Conservation (phyloP, 169 alveolate genomes). For the Eimeria tenella region DNA sequence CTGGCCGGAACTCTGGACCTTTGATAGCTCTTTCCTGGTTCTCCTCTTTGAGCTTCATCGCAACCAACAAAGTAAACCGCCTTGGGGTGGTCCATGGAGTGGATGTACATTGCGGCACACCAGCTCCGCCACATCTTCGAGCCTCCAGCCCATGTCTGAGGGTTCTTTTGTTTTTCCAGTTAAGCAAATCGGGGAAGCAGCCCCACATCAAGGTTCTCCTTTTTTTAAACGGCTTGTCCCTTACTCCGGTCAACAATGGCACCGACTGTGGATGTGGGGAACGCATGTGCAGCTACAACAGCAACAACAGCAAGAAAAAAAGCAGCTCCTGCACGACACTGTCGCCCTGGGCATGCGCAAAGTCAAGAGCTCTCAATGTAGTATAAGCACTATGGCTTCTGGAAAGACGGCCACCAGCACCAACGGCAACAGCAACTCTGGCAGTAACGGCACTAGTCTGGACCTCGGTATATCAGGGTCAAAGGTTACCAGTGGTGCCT, state of each 20-base stretch:
- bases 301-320: not conserved
- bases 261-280: conserved; percentile 38
- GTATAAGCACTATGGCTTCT: conserved; percentile 14
- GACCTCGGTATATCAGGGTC: conserved; percentile 49
- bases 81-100: too few relatives aligned
- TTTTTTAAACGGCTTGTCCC: conserved; percentile 4
- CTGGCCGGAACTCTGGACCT: too few relatives aligned
- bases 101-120: too few relatives aligned
- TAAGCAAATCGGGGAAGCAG: not conserved
- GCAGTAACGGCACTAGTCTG: conserved; percentile 22
- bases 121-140: not conserved
- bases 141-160: conserved; percentile 52
- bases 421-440: conserved; percentile 9
- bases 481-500: conserved; percentile 8
- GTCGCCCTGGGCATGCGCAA: not conserved
- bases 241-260: conserved; percentile 28
- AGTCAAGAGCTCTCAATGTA: not conserved
- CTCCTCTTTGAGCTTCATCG: too few relatives aligned
- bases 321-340: not conserved
- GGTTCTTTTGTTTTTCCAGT: conserved; percentile 7
- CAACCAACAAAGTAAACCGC: too few relatives aligned
- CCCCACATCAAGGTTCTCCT: conserved; percentile 17
- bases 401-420: not conserved
- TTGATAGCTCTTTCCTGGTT: too few relatives aligned
- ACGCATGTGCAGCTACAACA: conserved; percentile 19